Conservation (phyloP, 164 flowering plant species). For the Magnolia kwangsiensis region DNA sequence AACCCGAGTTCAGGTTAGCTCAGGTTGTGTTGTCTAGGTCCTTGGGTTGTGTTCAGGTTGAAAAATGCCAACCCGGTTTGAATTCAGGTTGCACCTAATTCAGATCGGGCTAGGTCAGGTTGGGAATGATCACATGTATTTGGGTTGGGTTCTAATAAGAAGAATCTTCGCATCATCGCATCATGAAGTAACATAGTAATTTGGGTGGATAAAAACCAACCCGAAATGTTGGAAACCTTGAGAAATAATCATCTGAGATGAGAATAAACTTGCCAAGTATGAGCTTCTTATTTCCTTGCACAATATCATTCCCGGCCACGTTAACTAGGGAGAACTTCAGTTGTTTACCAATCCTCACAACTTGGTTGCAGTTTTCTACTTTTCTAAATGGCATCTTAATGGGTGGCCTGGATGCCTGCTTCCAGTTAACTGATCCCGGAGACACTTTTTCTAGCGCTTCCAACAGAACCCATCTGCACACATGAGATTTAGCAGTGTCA, state of each 20-base stretch:
- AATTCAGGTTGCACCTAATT: not conserved
- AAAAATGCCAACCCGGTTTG: not conserved
- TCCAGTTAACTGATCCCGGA: slow-evolving; percentile 92
- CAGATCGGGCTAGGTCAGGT: not conserved
- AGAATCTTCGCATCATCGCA: not conserved
- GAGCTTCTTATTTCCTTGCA: slow-evolving; percentile 92
- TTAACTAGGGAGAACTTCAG: slow-evolving; percentile 79
- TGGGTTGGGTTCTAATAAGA: no score
- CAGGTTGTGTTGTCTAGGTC: no score
- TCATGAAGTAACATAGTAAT: not conserved
- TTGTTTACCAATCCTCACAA: slow-evolving; percentile 69
- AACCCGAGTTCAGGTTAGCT: no score
- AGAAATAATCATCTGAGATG: not conserved
- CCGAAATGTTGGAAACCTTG: not conserved
- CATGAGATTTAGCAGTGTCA: not conserved
- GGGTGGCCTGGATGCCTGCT: slow-evolving; percentile 87
- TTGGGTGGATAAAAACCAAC: not conserved
- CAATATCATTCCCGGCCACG: slow-evolving; percentile 91
- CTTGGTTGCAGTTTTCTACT: slow-evolving; percentile 96
- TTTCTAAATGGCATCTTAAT: slow-evolving; percentile 96
- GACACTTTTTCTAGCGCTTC: slow-evolving; percentile 87
- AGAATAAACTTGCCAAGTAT: slow-evolving; percentile 58
- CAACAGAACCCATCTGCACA: slow-evolving; percentile 77
- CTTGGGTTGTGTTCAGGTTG: no score
- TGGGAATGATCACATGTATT: no score